phyloP scores from a whole-genome alignment of 2,329 filamentous ascomycete genomes.

The Colletotrichum plurivorum region DNA sequence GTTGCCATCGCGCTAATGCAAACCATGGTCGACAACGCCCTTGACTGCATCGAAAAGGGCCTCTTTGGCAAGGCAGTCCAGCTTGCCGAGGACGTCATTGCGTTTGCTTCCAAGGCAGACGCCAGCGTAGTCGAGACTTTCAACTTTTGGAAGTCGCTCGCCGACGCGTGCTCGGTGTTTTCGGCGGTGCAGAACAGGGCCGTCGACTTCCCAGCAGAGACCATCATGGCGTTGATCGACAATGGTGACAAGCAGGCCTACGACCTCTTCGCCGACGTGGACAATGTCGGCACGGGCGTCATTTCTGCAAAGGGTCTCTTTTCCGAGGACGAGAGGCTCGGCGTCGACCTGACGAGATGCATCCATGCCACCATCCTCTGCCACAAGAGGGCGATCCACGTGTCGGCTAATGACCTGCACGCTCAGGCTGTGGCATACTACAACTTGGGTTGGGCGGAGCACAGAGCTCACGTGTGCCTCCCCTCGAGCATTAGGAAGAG shows the following conservation, averaged over 20 bases:
- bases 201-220: slow-evolving; percentile 71
- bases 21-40: slow-evolving; percentile 85
- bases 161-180: slow-evolving; percentile 89
- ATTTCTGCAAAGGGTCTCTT: slow-evolving; percentile 61
- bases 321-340: slow-evolving; percentile 62
- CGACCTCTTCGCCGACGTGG: slow-evolving; percentile 76
- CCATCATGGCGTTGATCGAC: slow-evolving; percentile 72
- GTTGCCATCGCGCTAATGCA: slow-evolving; percentile 91
- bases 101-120: slow-evolving; percentile 75
- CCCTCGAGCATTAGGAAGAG: slow-evolving; percentile 67
- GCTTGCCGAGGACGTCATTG: slow-evolving; percentile 78
- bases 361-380: slow-evolving; percentile 84
- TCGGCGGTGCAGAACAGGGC: slow-evolving; percentile 81
- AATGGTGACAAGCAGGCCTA: slow-evolving; percentile 68
- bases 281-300: slow-evolving; percentile 69
- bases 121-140: slow-evolving; percentile 78
- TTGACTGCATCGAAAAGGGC: slow-evolving; percentile 83
- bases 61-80: slow-evolving; percentile 87
- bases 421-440: slow-evolving; percentile 97
- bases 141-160: slow-evolving; percentile 95
- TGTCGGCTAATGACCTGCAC: slow-evolving; percentile 80
- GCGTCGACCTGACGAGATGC: slow-evolving; percentile 68
- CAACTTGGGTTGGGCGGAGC: slow-evolving; percentile 95
- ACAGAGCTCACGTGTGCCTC: slow-evolving; percentile 81
- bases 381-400: slow-evolving; percentile 87